These are phyloP conservation scores for Conidiobolus incongruus DNA, from an alignment of 371 early-diverging fungal species.

Conservation along the genomic window DNA sequence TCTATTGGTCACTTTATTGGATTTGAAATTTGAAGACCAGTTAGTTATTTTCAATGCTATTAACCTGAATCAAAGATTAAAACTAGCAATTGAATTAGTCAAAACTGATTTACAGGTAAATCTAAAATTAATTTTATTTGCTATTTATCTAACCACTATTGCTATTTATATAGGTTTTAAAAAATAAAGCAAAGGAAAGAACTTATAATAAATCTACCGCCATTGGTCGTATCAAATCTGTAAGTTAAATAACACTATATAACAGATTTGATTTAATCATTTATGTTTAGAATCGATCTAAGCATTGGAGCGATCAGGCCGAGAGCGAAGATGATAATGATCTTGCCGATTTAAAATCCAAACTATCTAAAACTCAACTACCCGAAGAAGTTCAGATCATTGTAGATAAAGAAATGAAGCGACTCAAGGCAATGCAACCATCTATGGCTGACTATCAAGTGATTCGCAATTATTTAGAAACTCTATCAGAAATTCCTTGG, in stretches of 20 bases:
- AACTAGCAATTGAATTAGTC: conserved; percentile 31
- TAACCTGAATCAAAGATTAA: conserved; percentile 30
- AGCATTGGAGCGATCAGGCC: conserved; percentile 40
- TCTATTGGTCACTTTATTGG: conserved; percentile 44
- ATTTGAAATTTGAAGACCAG: conserved; percentile 46
- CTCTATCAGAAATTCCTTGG: conserved; percentile 64
- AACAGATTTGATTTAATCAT: too few relatives aligned
- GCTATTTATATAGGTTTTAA: conserved; percentile 21
- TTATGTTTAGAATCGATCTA: background rate
- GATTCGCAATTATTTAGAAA: conserved; percentile 49
- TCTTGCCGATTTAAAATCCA: conserved; percentile 22
- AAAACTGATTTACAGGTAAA: conserved; percentile 53
- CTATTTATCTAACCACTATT: background rate
- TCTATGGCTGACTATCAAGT: conserved; percentile 60
- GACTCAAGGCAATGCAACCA: conserved; percentile 47
- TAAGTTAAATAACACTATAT: background rate
- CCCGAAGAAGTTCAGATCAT: conserved; percentile 37
- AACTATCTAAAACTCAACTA: conserved; percentile 31
- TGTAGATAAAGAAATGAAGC: conserved; percentile 41
- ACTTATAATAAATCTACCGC: background rate
- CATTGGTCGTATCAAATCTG: background rate
- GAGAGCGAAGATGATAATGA: conserved; percentile 29
- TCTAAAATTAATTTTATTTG: background rate
- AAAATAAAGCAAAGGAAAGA: background rate
- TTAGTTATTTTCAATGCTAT: conserved; percentile 28